Conservation (phyloP, 2,329 filamentous ascomycete species). For the Colletotrichum agaves region DNA sequence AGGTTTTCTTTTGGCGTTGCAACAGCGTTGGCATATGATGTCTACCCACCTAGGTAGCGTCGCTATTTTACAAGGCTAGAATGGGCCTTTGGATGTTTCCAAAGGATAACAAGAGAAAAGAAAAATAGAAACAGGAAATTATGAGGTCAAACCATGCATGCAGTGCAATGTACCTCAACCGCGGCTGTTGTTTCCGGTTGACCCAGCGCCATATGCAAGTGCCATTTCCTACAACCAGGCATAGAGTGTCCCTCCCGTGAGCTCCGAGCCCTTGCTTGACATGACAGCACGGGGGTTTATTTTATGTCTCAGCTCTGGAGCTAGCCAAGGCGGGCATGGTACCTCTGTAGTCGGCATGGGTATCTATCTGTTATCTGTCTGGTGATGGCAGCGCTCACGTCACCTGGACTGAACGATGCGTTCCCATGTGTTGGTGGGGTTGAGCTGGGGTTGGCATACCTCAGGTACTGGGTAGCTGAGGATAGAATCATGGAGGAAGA, state of each 20-base stretch:
- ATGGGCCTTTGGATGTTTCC: neutral
- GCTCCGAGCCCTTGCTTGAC: neutral
- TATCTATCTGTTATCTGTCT: no score
- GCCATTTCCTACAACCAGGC: neutral
- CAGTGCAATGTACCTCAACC: neutral
- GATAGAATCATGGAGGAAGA: neutral
- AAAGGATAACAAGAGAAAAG: neutral
- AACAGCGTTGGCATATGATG: constrained; percentile 14
- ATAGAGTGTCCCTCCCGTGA: neutral
- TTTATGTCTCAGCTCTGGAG: constrained; percentile 6
- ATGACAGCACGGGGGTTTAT: constrained; percentile 5
- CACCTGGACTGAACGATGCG: constrained; percentile 5
- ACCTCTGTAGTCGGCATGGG: constrained; percentile 12
- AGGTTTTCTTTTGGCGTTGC: constrained; percentile 15
- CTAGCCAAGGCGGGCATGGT: constrained; percentile 19
- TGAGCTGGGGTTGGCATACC: neutral
- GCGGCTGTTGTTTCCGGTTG: neutral
- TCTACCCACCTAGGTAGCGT: neutral
- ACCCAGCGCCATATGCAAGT: neutral
- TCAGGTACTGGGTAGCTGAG: no score
- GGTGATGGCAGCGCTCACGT: constrained; percentile 13
- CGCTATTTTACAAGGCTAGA: neutral
- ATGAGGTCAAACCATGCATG: neutral
- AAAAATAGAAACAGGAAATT: constrained; percentile 1
- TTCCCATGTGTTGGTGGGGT: constrained; percentile 9